Base-by-base conservation (phyloP, 2,329 filamentous ascomycete genomes). In the Chaetomium globosum region DNA sequence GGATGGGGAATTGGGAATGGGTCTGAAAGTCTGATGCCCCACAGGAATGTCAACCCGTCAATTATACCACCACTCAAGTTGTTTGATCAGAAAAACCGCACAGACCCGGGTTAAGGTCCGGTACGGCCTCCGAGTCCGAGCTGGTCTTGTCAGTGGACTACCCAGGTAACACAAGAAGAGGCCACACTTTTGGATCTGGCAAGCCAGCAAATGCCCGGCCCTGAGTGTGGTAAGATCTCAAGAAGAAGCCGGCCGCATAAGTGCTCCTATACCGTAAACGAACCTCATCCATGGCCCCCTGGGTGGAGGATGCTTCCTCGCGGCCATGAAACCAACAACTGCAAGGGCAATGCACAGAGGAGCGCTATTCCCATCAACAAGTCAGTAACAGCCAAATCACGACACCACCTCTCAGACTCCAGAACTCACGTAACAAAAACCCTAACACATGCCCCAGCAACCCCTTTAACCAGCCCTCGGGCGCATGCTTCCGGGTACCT, bases 231-330 rank as follows among this genome's bases (percentile, higher is more conserved):
- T 48, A 12, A 39, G 16, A 39, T n/a, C 16, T 43, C 16, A 43
- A 16, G 36, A 43, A 43, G 39, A 16, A 43, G 16, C 39, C 13
- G 39, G 39, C 19, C 19, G 16, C 39, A 43, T 16, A 33, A 53
- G 51, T 8, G 51, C 51, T 7, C 51, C 51, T 3, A 31, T 16
- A 33, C 28, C 19, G 51, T 53, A 53, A 12, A 53, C 28, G 19
- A 53, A 33, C 19, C 51, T 31, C 51, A 33, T 53, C 51, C 51
- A 53, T 26, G 13, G 51, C 12, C 51, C 51, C 28, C 31, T 31
- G 3, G 51, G 51, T 30, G 28, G 13, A 31, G 26, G 28, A 53
- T 21, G 51, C 9, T 8, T 53, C 19, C 28, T 53, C 51, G 16
- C 2, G 13, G 51, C 28, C 51, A 21, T 31, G 28, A 53, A 31